phyloP scores from a whole-genome alignment of 2,329 filamentous ascomycete genomes.

The Ceratocystis papillata region DNA sequence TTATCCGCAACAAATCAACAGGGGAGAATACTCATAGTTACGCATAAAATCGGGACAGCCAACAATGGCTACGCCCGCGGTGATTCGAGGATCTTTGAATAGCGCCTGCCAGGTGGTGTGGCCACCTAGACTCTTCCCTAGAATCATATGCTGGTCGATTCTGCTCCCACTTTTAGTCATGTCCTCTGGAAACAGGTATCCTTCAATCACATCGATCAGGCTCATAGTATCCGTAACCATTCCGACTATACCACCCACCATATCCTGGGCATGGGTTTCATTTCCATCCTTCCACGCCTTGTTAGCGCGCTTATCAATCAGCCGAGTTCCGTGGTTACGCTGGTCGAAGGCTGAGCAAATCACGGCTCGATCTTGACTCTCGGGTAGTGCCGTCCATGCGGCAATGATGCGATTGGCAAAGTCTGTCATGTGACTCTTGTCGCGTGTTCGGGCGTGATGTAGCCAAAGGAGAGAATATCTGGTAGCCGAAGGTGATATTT shows the following conservation, averaged over 20 bases:
- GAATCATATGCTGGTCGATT: slow-evolving; percentile 54
- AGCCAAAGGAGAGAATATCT: slow-evolving; percentile 78
- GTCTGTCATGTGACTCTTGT: slow-evolving; percentile 61
- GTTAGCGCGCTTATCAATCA: slow-evolving; percentile 58
- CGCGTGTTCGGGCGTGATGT: slow-evolving; percentile 66
- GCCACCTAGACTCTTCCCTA: slow-evolving; percentile 78
- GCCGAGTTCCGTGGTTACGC: slow-evolving; percentile 74
- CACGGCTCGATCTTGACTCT: slow-evolving; percentile 42
- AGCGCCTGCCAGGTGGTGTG: slow-evolving; percentile 79
- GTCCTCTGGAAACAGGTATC: slow-evolving; percentile 54
- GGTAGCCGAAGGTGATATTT: slow-evolving; percentile 44
- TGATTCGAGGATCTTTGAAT: slow-evolving; percentile 66
- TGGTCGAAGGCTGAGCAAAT: slow-evolving; percentile 84
- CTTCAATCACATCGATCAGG: slow-evolving; percentile 66
- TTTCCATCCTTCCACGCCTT: slow-evolving; percentile 68
- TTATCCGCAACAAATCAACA: background rate
- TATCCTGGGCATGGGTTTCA: slow-evolving; percentile 73
- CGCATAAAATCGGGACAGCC: slow-evolving; percentile 82
- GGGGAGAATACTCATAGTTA: slow-evolving; percentile 30
- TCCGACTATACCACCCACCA: slow-evolving; percentile 67
- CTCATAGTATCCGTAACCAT: slow-evolving; percentile 65
- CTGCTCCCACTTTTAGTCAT: slow-evolving; percentile 33
- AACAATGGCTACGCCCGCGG: slow-evolving; percentile 67
- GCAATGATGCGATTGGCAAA: slow-evolving; percentile 58
- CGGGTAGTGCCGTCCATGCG: slow-evolving; percentile 49